Evolutionary conservation across 2,329 filamentous ascomycete genomes (phyloP).

Genomic region (Berkeleyomyces rouxiae): DNA sequence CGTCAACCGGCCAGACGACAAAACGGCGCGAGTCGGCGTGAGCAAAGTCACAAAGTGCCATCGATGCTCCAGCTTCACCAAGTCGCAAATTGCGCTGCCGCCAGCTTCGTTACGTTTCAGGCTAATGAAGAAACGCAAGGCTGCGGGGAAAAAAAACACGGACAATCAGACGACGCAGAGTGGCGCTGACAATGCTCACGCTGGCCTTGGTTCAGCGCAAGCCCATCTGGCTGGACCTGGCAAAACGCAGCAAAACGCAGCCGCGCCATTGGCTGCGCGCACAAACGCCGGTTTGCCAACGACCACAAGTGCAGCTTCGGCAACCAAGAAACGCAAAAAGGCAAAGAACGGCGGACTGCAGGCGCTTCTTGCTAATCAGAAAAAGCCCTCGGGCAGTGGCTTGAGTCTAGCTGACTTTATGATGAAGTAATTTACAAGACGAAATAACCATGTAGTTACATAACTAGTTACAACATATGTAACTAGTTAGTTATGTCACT

Average conservation of each 20-base stretch:
- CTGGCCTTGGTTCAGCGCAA: not conserved
- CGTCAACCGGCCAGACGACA: not conserved
- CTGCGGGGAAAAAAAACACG: conserved; percentile 2
- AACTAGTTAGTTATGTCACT: not conserved
- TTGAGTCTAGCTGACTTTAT: conserved; percentile 41
- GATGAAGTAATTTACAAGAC: conserved; percentile 20
- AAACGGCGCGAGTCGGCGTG: not conserved
- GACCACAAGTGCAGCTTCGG: conserved; percentile 19
- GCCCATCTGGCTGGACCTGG: conserved; percentile 15
- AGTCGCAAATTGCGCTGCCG: conserved; percentile 2
- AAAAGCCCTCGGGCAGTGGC: conserved; percentile 16
- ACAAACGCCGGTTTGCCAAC: conserved; percentile 26
- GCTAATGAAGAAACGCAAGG: not conserved
- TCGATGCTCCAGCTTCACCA: conserved; percentile 1
- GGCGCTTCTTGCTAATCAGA: conserved; percentile 40
- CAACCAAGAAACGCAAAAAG: conserved; percentile 49
- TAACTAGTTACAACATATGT: not conserved
- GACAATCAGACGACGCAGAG: conserved; percentile 2
- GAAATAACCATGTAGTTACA: not conserved
- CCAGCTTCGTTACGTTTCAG: conserved; percentile 1
- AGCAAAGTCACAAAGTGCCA: conserved; percentile 7
- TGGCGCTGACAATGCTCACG: conserved; percentile 15
- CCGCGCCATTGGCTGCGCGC: conserved; percentile 20
- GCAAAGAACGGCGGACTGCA: conserved; percentile 49
- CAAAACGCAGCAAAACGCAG: conserved; percentile 17